These are phyloP conservation scores for Plectranthus barbatus DNA, from an alignment of 257 asterid genomes.

Conservation along the genomic window DNA sequence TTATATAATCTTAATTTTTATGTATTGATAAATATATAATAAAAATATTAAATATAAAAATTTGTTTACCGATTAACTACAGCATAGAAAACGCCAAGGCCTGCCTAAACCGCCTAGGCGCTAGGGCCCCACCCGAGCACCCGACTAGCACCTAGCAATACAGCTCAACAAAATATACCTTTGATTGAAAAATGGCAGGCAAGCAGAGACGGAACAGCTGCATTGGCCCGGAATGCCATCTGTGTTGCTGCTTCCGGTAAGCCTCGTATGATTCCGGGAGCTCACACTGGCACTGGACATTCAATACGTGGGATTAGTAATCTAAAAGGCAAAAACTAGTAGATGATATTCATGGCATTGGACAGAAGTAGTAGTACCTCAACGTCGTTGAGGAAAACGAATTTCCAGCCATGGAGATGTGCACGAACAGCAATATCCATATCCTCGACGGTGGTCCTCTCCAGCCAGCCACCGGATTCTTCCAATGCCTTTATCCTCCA, in stretches of 20 bases:
- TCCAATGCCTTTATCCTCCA: conserved; percentile 92
- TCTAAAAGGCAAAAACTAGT: no score
- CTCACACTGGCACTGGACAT: conserved; percentile 75
- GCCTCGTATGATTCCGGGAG: conserved; percentile 91
- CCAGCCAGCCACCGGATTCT: conserved; percentile 91
- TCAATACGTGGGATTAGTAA: neutral
- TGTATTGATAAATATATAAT: no score
- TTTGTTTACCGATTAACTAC: no score
- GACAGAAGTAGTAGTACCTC: conserved; percentile 55
- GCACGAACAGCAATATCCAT: conserved; percentile 96
- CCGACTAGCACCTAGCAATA: no score
- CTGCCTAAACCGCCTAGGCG: no score
- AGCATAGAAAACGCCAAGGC: no score
- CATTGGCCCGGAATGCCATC: conserved; percentile 99
- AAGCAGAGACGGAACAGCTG: conserved; percentile 82
- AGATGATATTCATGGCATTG: neutral
- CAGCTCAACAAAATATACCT: conserved; percentile 28
- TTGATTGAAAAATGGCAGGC: conserved; percentile 59
- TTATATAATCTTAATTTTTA: no score
- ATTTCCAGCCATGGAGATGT: conserved; percentile 95
- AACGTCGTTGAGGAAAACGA: conserved; percentile 75
- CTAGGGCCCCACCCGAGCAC: no score
- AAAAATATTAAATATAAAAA: no score
- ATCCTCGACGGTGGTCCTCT: conserved; percentile 86
- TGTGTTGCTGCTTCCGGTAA: conserved; percentile 78